Percentiles rank a stretch among this genome's conserved stretches.
Evolutionary conservation across 192 early-diverging fungal species (phyloP).

Genomic region (Coemansia sp.): DNA sequence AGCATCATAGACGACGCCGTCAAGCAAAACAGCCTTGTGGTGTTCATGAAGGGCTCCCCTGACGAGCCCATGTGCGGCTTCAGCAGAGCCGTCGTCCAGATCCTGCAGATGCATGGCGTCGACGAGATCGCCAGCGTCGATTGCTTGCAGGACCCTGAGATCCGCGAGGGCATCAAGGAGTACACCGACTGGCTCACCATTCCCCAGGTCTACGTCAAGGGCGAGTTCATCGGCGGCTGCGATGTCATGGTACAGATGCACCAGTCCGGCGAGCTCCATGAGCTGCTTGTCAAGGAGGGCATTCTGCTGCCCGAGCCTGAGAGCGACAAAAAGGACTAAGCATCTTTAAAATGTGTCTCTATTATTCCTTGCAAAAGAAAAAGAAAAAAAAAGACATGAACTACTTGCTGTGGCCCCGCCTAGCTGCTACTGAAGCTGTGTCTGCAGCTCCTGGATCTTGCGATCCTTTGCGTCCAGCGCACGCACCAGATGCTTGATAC

Average conservation of each 20-base stretch:
- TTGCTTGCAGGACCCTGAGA: slow-evolving; percentile 78
- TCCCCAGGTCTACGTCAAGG: slow-evolving; percentile 94
- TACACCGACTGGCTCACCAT: slow-evolving; percentile 93
- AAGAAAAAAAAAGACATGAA: not conserved
- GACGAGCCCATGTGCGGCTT: slow-evolving; percentile 93
- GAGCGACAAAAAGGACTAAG: slow-evolving; percentile 20
- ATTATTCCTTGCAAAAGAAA: not conserved
- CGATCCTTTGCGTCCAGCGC: slow-evolving; percentile 38
- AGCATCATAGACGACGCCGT: slow-evolving; percentile 51
- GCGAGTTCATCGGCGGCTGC: slow-evolving; percentile 93
- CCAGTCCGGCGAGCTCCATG: slow-evolving; percentile 84
- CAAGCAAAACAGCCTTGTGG: slow-evolving; percentile 63
- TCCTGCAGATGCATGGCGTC: slow-evolving; percentile 77
- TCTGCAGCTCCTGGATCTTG: slow-evolving; percentile 16
- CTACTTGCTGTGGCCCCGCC: too few species aligned
- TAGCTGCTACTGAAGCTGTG: not conserved
- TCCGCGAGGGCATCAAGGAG: slow-evolving; percentile 93
- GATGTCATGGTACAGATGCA: slow-evolving; percentile 91
- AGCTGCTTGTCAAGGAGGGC: slow-evolving; percentile 73
- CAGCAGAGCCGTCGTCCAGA: slow-evolving; percentile 89
- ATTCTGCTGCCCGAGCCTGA: slow-evolving; percentile 53
- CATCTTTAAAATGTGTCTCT: too few species aligned
- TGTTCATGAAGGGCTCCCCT: slow-evolving; percentile 98
- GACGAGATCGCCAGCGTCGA: slow-evolving; percentile 57
- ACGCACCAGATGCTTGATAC: slow-evolving; percentile 36